Evolutionary conservation across 495 filamentous ascomycete species (phyloP).

Genomic region (Penicillium salamii): DNA sequence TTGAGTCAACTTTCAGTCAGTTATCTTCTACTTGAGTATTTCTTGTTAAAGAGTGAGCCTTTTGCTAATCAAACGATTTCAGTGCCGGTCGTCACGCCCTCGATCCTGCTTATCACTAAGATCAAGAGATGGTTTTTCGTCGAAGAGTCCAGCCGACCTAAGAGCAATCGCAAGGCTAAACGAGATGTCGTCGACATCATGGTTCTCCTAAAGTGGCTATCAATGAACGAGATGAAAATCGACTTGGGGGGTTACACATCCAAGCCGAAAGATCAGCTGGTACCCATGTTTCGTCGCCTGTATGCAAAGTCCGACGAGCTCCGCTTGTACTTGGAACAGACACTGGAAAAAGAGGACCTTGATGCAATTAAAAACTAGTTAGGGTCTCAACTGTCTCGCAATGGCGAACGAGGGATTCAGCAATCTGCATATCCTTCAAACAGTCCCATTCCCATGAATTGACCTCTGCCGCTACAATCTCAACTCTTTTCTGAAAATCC

Average conservation of each 20-base stretch:
- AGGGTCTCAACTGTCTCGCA: constrained; percentile 6
- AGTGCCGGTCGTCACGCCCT: constrained; percentile 3
- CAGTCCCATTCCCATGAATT: constrained; percentile 17
- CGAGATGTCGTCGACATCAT: constrained; percentile 3
- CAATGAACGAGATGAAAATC: not conserved
- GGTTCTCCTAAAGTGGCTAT: constrained; percentile 6
- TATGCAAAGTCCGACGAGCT: constrained; percentile 5
- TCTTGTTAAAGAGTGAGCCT: not conserved
- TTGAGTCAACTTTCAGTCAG: not conserved
- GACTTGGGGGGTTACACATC: constrained; percentile 3
- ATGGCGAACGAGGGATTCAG: constrained; percentile 15
- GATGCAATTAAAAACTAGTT: constrained; percentile 5
- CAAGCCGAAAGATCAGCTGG: constrained; percentile 3
- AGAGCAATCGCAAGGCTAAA: not conserved
- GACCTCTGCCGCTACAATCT: constrained; percentile 5
- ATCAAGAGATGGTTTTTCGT: constrained; percentile 7
- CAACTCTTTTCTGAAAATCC: constrained; percentile 20
- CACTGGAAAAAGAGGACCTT: constrained; percentile 2
- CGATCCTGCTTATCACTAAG: constrained; percentile 3
- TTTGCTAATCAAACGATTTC: not conserved
- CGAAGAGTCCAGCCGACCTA: not conserved
- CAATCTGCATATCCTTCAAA: constrained; percentile 5
- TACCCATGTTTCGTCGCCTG: constrained; percentile 2
- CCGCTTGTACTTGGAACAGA: constrained; percentile 4
- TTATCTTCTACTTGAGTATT: not conserved